Evolutionary conservation across 805 yeast genomes (phyloP).

Genomic region (Monosporozyma unispora): DNA sequence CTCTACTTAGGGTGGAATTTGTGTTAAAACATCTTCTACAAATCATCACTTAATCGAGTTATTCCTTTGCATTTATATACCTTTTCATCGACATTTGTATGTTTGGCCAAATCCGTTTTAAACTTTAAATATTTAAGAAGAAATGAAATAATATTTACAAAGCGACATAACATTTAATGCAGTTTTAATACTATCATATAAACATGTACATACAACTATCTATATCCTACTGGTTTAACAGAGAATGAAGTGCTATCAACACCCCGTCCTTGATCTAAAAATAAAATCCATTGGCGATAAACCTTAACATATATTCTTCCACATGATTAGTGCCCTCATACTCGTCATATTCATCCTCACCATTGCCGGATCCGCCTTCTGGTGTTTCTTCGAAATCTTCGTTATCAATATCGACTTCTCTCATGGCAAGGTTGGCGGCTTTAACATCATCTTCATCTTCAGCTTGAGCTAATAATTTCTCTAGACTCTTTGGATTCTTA

Average conservation of each 20-base stretch:
- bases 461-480: constrained; percentile 72
- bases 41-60: not conserved
- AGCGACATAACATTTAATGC: not conserved
- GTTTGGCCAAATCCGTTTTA: too few species aligned
- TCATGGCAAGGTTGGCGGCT: constrained; percentile 85
- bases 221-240: too few species aligned
- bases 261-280: constrained; percentile 18
- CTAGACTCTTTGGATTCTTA: constrained; percentile 37
- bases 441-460: constrained; percentile 88
- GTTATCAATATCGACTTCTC: constrained; percentile 64
- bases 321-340: constrained; percentile 62
- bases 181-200: not conserved
- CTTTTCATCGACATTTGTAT: too few species aligned
- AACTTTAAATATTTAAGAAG: too few species aligned
- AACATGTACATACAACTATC: not conserved
- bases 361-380: constrained; percentile 2
- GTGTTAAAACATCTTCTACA: not conserved
- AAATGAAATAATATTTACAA: too few species aligned
- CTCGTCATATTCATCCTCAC: constrained; percentile 28
- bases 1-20: not conserved
- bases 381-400: constrained; percentile 66
- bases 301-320: constrained; percentile 93
- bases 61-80: too few species aligned
- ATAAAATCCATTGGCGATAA: constrained; percentile 75
- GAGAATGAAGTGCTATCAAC: too few species aligned